Evolutionary conservation across 768 basidiomycete genomes (phyloP).

Genomic region (Mrakia frigida): DNA sequence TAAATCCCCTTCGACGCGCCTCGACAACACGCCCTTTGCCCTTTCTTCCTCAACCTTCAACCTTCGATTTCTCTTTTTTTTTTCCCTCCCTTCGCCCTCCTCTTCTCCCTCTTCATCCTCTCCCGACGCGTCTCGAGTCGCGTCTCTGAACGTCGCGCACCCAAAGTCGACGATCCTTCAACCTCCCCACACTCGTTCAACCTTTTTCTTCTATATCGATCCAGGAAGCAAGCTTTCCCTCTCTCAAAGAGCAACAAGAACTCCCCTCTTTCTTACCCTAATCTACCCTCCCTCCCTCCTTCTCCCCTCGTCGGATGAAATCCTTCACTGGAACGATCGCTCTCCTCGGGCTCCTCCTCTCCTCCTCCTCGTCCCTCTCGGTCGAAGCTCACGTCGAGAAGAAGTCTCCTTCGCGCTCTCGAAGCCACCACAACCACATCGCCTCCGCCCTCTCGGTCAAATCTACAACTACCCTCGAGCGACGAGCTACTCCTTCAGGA

Average conservation of each 20-base stretch:
- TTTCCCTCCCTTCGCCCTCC: background rate
- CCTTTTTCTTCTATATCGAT: background rate
- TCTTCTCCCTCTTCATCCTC: background rate
- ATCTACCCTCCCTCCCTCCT: background rate
- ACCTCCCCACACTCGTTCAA: background rate
- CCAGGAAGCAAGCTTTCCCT: background rate
- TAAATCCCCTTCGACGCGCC: background rate
- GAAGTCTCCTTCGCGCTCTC: background rate
- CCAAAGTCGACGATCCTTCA: too few species aligned
- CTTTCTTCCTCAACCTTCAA: background rate
- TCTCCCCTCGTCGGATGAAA: background rate
- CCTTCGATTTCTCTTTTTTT: background rate
- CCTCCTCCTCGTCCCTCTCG: background rate
- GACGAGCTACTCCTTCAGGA: slow-evolving; percentile 10
- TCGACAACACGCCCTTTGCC: background rate
- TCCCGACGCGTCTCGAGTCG: background rate
- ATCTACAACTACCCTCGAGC: background rate
- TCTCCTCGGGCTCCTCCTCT: background rate
- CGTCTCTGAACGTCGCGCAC: background rate
- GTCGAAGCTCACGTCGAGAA: background rate
- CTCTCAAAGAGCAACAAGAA: too few species aligned
- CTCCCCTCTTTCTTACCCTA: background rate
- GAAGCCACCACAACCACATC: slow-evolving; percentile 10
- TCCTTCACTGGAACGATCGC: background rate
- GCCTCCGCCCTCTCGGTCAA: background rate